Percentiles rank a stretch among this genome's conserved stretches.
Conservation (phyloP, 2,329 filamentous ascomycete species). For the Diplodia corticola region DNA sequence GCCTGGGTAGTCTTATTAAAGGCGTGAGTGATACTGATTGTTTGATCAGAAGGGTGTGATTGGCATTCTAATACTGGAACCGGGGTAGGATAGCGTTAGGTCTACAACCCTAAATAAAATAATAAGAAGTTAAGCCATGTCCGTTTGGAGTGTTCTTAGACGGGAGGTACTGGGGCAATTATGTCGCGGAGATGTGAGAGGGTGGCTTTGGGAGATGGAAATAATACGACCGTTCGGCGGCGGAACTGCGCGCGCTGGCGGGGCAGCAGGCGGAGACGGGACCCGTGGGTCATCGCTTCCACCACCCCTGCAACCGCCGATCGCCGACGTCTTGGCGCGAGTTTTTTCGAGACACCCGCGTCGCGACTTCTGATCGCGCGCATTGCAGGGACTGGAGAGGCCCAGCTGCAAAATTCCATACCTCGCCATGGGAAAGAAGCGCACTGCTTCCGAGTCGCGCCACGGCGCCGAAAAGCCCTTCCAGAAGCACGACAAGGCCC, state of each 20-base stretch:
- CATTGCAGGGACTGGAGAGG: background rate
- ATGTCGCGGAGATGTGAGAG: background rate
- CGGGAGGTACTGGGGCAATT: background rate
- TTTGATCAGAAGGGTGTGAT: too few species aligned
- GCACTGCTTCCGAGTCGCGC: slow-evolving; percentile 35
- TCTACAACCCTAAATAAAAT: too few species aligned
- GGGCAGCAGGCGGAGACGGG: slow-evolving; percentile 9
- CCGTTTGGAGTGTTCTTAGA: slow-evolving; percentile 24
- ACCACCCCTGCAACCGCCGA: background rate
- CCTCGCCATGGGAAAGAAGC: slow-evolving; percentile 37
- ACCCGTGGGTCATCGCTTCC: too few species aligned
- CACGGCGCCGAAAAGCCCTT: slow-evolving; percentile 21
- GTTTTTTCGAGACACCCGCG: slow-evolving; percentile 18
- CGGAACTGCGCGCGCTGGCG: slow-evolving; percentile 5
- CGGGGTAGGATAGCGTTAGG: too few species aligned
- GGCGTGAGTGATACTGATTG: too few species aligned
- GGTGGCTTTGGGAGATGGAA: background rate
- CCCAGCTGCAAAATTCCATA: background rate
- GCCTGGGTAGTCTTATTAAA: too few species aligned
- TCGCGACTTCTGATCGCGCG: slow-evolving; percentile 4
- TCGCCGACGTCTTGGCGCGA: slow-evolving; percentile 19
- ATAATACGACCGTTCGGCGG: slow-evolving; percentile 5
- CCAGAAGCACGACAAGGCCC: slow-evolving; percentile 26
- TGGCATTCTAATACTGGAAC: too few species aligned
- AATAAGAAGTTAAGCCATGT: slow-evolving; percentile 27